phyloP scores from a whole-genome alignment of 768 basidiomycete genomes.

The Kwoniella mangroviensis region DNA sequence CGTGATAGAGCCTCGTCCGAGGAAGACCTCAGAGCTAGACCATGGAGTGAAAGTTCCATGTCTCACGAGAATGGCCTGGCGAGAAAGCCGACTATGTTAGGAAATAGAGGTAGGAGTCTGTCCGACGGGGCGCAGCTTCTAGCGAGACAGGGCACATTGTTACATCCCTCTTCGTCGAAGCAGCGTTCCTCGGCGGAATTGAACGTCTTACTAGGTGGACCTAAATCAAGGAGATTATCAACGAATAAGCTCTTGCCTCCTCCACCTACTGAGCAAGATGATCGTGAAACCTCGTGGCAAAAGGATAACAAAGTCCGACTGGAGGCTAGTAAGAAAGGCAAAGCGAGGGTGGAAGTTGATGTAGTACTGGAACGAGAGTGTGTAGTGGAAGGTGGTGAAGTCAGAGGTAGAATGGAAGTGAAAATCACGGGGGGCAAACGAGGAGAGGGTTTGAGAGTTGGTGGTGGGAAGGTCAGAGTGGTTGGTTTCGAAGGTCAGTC shows the following conservation, averaged over 20 bases:
- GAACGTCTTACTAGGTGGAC: conserved; percentile 48
- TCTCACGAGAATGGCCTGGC: conserved; percentile 12
- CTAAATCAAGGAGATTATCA: conserved; percentile 38
- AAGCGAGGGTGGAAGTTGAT: conserved; percentile 78
- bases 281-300: conserved; percentile 28
- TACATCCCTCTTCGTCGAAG: conserved; percentile 50
- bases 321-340: conserved; percentile 59
- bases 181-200: conserved; percentile 53
- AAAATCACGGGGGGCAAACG: conserved; percentile 67
- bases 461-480: conserved; percentile 76
- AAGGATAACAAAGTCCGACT: conserved; percentile 65
- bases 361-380: conserved; percentile 74
- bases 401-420: conserved; percentile 73
- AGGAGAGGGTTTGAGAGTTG: conserved; percentile 66
- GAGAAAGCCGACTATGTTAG: conserved; percentile 24
- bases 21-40: conserved; percentile 31
- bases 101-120: conserved; percentile 36
- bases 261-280: conserved; percentile 33
- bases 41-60: conserved; percentile 43
- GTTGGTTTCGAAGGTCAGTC: conserved; percentile 79
- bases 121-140: conserved; percentile 54
- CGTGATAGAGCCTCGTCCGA: background rate
- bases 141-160: conserved; percentile 52
- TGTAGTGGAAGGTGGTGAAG: conserved; percentile 76
- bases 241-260: conserved; percentile 48